Conservation (phyloP, 2,329 filamentous ascomycete genomes). For the Anthostomella pinea region DNA sequence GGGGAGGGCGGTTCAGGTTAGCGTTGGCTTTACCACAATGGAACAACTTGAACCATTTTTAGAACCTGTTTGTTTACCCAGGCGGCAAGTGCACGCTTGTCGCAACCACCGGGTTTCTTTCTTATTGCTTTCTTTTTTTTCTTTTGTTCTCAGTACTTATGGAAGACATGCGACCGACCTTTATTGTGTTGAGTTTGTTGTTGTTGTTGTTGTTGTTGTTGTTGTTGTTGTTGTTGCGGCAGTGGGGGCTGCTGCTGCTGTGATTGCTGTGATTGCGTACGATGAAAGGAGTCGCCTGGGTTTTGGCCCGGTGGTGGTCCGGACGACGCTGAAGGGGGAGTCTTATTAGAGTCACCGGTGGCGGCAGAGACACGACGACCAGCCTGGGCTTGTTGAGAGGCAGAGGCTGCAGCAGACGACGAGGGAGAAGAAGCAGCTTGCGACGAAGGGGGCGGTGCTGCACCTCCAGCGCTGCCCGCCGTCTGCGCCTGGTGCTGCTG, state of each 20-base stretch:
- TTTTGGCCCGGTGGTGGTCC: conserved; percentile 36
- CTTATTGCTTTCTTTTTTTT: no score
- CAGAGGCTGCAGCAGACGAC: conserved; percentile 13
- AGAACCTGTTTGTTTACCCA: no score
- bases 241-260: conserved; percentile 30
- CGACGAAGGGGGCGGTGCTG: conserved; percentile 31
- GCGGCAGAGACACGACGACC: conserved; percentile 24
- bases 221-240: conserved; percentile 17
- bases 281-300: conserved; percentile 47
- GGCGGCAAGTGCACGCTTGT: no score
- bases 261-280: conserved; percentile 21
- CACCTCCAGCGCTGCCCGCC: conserved; percentile 23
- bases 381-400: conserved; percentile 18
- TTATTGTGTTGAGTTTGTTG: no score
- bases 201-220: conserved; percentile 24
- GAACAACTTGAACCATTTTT: no score
- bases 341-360: conserved; percentile 23
- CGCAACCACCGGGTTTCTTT: no score
- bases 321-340: conserved; percentile 47
- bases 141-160: no score
- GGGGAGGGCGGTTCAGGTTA: conserved; percentile 14
- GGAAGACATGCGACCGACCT: no score
- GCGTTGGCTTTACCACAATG: no score
- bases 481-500: conserved; percentile 22
- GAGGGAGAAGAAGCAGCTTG: conserved; percentile 17